phyloP scores from a whole-genome alignment of 2,329 filamentous ascomycete genomes.

The Paecilomyces variotii region DNA sequence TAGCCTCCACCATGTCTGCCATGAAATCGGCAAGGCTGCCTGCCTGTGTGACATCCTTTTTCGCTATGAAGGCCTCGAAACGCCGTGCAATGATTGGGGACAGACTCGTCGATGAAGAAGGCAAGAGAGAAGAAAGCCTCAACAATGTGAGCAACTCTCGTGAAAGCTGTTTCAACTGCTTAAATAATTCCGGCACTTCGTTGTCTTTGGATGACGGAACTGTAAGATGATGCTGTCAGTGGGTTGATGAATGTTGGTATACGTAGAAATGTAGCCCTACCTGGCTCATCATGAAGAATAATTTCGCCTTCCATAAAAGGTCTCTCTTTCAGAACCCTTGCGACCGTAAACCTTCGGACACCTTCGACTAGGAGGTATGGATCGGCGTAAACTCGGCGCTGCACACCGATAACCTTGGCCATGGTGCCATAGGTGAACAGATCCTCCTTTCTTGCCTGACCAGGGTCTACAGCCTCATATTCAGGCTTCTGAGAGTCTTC shows the following conservation, averaged over 20 bases:
- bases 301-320: constrained; percentile 84
- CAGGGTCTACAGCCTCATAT: constrained; percentile 47
- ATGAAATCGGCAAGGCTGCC: constrained; percentile 91
- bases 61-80: constrained; percentile 77
- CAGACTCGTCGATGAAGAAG: constrained; percentile 59
- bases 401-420: constrained; percentile 69
- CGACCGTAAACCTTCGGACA: constrained; percentile 65
- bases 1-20: constrained; percentile 82
- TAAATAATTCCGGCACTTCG: constrained; percentile 63
- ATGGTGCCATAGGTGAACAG: constrained; percentile 77
- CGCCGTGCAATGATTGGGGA: constrained; percentile 80
- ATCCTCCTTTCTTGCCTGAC: constrained; percentile 58
- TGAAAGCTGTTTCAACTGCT: constrained; percentile 73
- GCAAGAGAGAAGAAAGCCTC: constrained; percentile 74
- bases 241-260: neutral
- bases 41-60: constrained; percentile 73
- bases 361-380: constrained; percentile 84
- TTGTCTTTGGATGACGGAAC: constrained; percentile 46
- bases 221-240: constrained; percentile 9
- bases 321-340: constrained; percentile 65
- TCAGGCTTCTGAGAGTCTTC: constrained; percentile 38
- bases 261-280: constrained; percentile 34
- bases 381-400: constrained; percentile 66
- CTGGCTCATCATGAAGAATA: constrained; percentile 60
- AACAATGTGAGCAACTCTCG: constrained; percentile 79